Conservation (phyloP, 257 asterid genomes). For the Solanum lignicaule region DNA sequence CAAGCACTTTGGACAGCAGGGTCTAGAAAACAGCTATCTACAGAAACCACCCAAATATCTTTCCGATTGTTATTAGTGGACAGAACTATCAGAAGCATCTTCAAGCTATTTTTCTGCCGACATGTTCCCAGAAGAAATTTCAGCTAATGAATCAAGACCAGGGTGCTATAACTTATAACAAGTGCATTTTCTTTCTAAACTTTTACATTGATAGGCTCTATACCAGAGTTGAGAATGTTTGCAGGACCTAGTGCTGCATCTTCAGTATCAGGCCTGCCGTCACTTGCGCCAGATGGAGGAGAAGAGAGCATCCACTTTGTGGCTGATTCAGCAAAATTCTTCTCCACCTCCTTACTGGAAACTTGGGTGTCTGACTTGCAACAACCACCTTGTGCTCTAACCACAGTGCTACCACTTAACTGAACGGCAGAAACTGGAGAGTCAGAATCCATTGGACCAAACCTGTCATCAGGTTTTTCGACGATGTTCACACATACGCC, state of each 20-base stretch:
- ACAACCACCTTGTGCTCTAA: not conserved
- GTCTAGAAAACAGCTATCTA: not conserved
- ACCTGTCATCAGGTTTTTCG: not conserved
- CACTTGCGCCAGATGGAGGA: not conserved
- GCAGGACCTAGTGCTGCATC: not conserved
- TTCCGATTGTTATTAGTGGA: not conserved
- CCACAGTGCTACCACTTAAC: not conserved
- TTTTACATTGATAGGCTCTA: not conserved
- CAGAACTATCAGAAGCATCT: not conserved
- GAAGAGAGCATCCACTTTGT: not conserved
- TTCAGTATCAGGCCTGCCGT: not conserved
- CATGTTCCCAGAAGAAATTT: not conserved
- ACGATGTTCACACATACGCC: not conserved
- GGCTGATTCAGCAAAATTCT: not conserved
- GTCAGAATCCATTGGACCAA: not conserved
- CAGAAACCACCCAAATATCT: not conserved
- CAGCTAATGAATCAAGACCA: not conserved
- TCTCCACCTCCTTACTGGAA: not conserved
- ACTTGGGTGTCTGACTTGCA: conserved; percentile 1
- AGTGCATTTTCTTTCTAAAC: not conserved
- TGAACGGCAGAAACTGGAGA: conserved; percentile 2
- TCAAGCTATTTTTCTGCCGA: not conserved
- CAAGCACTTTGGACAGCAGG: not conserved
- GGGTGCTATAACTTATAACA: not conserved
- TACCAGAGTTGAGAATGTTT: not conserved